phyloP scores from a whole-genome alignment of 2,329 filamentous ascomycete species.

The Acrodontium crateriforme region DNA sequence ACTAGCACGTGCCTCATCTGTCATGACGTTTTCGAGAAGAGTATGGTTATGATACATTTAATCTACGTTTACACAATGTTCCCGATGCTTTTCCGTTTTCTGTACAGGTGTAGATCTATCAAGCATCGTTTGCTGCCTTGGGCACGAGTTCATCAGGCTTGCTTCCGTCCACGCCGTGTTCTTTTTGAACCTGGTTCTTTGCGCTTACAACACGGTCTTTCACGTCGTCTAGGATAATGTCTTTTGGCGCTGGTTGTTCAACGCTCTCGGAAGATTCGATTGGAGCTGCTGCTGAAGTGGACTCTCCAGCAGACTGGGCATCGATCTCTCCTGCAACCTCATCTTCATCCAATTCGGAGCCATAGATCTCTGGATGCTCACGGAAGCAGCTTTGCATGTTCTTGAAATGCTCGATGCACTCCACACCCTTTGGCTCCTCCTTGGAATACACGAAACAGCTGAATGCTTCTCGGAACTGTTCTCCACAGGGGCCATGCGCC shows the following conservation, averaged over 20 bases:
- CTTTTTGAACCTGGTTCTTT: conserved; percentile 20
- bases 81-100: conserved; percentile 1
- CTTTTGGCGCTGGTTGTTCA: neutral
- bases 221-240: too few relatives aligned
- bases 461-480: conserved; percentile 89
- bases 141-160: conserved; percentile 35
- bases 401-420: conserved; percentile 37
- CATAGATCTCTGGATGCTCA: conserved; percentile 83
- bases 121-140: conserved; percentile 35
- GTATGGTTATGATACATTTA: conserved; percentile 6
- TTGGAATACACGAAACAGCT: conserved; percentile 96
- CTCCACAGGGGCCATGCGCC: conserved; percentile 89
- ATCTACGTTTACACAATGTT: conserved; percentile 1
- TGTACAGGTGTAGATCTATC: conserved; percentile 1
- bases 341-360: conserved; percentile 71
- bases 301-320: conserved; percentile 4
- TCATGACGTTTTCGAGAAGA: too few relatives aligned
- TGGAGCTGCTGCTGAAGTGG: conserved; percentile 2
- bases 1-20: too few relatives aligned
- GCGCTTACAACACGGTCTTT: conserved; percentile 17
- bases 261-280: neutral
- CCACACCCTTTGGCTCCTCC: conserved; percentile 67
- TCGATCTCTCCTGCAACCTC: conserved; percentile 32
- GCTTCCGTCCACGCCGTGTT: conserved; percentile 16
- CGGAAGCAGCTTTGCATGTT: conserved; percentile 97